Evolutionary conservation across 2,329 filamentous ascomycete species (phyloP).

Genomic region (Thielaviopsis punctulata): DNA sequence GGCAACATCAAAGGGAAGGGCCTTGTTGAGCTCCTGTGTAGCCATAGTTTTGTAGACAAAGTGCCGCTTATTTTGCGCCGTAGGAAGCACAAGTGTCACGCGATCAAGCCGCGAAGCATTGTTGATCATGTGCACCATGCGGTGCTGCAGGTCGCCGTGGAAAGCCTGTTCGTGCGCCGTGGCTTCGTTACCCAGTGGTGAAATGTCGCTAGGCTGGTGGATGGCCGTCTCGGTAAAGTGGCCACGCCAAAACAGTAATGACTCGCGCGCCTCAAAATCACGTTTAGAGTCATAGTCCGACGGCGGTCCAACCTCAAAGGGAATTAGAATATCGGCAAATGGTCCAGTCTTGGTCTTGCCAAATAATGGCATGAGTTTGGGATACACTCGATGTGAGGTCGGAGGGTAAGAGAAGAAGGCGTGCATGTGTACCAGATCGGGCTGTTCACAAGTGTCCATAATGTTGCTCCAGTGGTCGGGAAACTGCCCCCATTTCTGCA

Average conservation of each 20-base stretch:
- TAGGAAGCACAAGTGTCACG: constrained; percentile 39
- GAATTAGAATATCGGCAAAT: constrained; percentile 64
- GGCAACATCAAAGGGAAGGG: constrained; percentile 24
- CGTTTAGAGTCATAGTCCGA: constrained; percentile 23
- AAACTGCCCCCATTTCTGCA: constrained; percentile 42
- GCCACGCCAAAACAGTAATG: constrained; percentile 58
- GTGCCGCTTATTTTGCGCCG: constrained; percentile 20
- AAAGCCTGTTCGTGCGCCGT: constrained; percentile 33
- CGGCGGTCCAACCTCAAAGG: constrained; percentile 22
- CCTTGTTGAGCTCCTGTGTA: constrained; percentile 20
- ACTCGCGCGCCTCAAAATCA: constrained; percentile 43
- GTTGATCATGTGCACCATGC: constrained; percentile 52
- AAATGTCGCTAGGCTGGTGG: neutral
- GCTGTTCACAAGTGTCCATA: constrained; percentile 56
- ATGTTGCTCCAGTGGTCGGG: constrained; percentile 47
- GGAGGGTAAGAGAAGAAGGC: constrained; percentile 48
- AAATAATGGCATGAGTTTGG: constrained; percentile 56
- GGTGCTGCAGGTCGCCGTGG: constrained; percentile 51
- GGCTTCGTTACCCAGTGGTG: constrained; percentile 26
- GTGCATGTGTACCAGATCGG: constrained; percentile 57
- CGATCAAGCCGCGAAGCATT: constrained; percentile 35
- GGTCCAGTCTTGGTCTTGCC: constrained; percentile 54
- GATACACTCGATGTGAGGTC: constrained; percentile 40
- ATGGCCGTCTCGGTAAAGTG: constrained; percentile 6
- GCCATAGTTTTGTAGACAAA: constrained; percentile 3